A percentile compares a stretch with the other conserved stretches of the same genome.
These are phyloP conservation scores for Trichoderma endophyticum DNA, from an alignment of 2,329 filamentous ascomycete species.

Conservation along the genomic window DNA sequence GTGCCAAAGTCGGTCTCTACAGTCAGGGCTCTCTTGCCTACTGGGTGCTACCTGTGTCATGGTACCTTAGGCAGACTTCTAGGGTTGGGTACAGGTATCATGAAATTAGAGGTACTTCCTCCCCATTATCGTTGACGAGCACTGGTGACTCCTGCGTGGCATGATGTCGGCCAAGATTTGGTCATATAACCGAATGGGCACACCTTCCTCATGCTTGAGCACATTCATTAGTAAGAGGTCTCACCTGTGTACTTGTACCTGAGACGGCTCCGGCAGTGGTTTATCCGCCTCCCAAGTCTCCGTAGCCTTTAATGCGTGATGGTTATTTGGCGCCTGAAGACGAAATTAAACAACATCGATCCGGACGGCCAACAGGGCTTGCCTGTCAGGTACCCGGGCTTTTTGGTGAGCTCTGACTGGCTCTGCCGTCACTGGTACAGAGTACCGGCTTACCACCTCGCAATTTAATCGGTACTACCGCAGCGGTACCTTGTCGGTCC, in stretches of 20 bases:
- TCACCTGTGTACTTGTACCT: not conserved
- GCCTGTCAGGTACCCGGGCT: not conserved
- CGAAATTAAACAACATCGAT: not conserved
- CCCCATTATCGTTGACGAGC: no score
- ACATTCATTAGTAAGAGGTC: not conserved
- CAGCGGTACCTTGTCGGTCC: not conserved
- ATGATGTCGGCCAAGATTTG: not conserved
- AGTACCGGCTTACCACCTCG: not conserved
- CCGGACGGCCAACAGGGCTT: not conserved
- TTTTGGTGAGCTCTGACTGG: not conserved
- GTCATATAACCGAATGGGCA: not conserved
- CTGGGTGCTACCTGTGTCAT: no score
- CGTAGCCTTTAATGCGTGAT: not conserved
- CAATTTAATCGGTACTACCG: not conserved
- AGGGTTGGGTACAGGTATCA: no score
- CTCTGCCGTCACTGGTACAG: not conserved
- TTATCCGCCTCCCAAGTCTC: not conserved
- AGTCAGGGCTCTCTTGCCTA: no score
- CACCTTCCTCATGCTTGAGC: not conserved
- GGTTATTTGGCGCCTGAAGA: not conserved
- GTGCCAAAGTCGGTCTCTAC: no score
- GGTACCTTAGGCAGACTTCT: no score
- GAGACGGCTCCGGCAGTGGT: not conserved
- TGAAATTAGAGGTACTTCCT: not conserved
- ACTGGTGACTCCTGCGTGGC: not conserved